These are phyloP conservation scores for Ormosia semicastrata DNA, from an alignment of 306 rosid species.

Conservation along the genomic window DNA sequence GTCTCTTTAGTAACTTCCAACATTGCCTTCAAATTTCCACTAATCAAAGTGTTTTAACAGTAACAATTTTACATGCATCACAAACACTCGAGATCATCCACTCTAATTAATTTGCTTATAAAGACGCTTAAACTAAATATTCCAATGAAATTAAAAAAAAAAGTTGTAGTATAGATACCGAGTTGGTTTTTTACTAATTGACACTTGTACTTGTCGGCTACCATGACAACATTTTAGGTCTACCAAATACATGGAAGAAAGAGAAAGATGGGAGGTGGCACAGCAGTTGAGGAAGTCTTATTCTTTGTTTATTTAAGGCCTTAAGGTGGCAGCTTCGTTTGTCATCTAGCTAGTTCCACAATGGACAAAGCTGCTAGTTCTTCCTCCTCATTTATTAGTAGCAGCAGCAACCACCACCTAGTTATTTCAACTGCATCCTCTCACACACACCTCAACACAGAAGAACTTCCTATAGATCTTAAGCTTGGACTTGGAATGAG, in stretches of 20 bases:
- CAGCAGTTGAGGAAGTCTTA: neutral
- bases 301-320: constrained; percentile 19
- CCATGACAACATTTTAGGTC: constrained; percentile 33
- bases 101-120: neutral
- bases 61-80: neutral
- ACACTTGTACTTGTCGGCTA: constrained; percentile 63
- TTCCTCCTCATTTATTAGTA: constrained; percentile 44
- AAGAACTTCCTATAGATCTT: constrained; percentile 57
- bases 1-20: constrained; percentile 23
- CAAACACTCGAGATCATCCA: neutral
- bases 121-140: neutral
- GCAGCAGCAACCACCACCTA: constrained; percentile 13
- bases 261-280: constrained; percentile 4
- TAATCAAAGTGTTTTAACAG: neutral
- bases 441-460: constrained; percentile 18
- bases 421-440: constrained; percentile 43
- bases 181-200: constrained; percentile 9
- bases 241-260: constrained; percentile 26
- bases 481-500: constrained; percentile 60
- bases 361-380: constrained; percentile 52
- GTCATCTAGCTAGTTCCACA: constrained; percentile 3
- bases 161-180: neutral
- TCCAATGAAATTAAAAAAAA: neutral
- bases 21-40: constrained; percentile 1
- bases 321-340: constrained; percentile 44